Evolutionary conservation across 495 filamentous ascomycete genomes (phyloP).

Genomic region (Talaromyces wortmannii): DNA sequence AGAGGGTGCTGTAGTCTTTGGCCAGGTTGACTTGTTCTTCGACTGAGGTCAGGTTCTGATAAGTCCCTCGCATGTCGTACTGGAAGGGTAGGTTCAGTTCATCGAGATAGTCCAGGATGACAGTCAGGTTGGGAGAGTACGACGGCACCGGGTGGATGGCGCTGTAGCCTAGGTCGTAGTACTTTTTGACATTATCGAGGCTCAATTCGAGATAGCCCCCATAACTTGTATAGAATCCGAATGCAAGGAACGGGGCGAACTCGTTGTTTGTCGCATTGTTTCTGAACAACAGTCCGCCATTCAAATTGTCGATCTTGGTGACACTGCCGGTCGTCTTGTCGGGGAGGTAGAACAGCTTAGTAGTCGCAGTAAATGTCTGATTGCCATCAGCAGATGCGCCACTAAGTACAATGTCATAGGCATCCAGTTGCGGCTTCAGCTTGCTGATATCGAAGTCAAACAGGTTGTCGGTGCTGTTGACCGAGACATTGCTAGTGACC

Average conservation of each 20-base stretch:
- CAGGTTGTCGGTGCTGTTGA: slow-evolving; percentile 37
- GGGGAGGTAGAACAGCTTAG: slow-evolving; percentile 46
- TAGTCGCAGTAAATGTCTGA: slow-evolving; percentile 32
- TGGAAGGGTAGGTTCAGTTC: slow-evolving; percentile 46
- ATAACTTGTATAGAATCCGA: slow-evolving; percentile 53
- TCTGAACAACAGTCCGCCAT: slow-evolving; percentile 39
- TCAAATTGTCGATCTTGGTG: slow-evolving; percentile 52
- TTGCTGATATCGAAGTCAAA: slow-evolving; percentile 33
- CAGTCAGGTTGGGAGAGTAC: slow-evolving; percentile 7
- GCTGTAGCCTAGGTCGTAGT: slow-evolving; percentile 43
- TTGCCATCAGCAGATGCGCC: slow-evolving; percentile 16
- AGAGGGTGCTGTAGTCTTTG: slow-evolving; percentile 39
- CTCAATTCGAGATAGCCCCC: slow-evolving; percentile 37
- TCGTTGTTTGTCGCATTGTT: slow-evolving; percentile 15
- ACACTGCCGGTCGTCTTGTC: slow-evolving; percentile 46
- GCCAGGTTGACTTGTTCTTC: slow-evolving; percentile 39
- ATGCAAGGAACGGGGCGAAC: slow-evolving; percentile 48
- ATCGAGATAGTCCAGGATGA: slow-evolving; percentile 47
- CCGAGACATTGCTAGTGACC: slow-evolving; percentile 10
- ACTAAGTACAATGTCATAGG: slow-evolving; percentile 25
- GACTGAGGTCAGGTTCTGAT: slow-evolving; percentile 46
- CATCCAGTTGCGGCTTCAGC: slow-evolving; percentile 30
- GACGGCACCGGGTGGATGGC: slow-evolving; percentile 40
- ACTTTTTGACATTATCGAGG: slow-evolving; percentile 8
- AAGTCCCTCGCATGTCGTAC: slow-evolving; percentile 54